Base-by-base conservation (phyloP, 768 basidiomycete genomes). In the Agrocybe praecox region DNA sequence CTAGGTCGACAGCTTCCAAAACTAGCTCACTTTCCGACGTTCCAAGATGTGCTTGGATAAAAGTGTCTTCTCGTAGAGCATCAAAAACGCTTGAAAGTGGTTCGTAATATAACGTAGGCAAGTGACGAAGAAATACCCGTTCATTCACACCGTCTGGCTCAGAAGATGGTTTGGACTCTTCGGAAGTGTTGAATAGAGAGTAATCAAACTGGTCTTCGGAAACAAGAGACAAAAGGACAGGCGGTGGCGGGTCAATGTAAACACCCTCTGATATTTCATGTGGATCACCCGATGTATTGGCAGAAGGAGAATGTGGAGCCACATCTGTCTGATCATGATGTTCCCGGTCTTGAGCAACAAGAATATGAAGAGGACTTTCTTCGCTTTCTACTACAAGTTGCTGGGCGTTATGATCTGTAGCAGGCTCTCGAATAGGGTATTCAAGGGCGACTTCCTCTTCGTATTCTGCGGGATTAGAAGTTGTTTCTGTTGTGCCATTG, bases 71-170 rank as follows among this genome's bases (percentile, higher is more conserved):
- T 26, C 89, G 87, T 43, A 93, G 72, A 54, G 86, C 87, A 53
- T 87, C 87, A 63, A 92, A 92, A 18, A 92, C 82, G 55, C 72
- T 76, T 43, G 80, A 82, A 46, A 93, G 66, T 24, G 90, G 85
- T 67, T 92, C 90, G 62, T 92, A 92, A 69, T 90, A 93, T 7
- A 92, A 74, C 4, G 84, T 88, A 2, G 90, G 89, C 17, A 74
- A 79, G 55, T 84, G 74, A 46, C 83, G 80, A 56, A 93, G 77
- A 47, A 92, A 72, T 6, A 90, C 66, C n/a, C 71, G 66, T 29
- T 67, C 65, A 42, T 56, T 21, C 11, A 32, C 14, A 43, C 7
- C 58, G 6, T 66, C 62, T 19, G 69, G 56, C 15, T 23, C 43
- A 10, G 61, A 59, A 26, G 72, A 64, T 45, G 68, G 21, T 62